Conservation (phyloP, 208 protist genomes). For the Leishmania gerbilli region DNA sequence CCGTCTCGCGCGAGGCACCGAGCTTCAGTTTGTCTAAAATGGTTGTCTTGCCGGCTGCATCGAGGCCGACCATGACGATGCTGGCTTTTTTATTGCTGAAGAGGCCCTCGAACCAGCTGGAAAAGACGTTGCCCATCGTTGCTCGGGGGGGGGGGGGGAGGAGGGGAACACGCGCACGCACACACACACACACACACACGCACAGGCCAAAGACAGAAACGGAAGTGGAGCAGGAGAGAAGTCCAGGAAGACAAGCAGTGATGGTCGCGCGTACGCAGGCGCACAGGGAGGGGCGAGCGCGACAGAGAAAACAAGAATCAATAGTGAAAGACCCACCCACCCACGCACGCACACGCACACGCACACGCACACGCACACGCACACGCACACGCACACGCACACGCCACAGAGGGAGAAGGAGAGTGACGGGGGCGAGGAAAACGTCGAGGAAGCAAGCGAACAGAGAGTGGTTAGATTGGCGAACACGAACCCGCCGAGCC, state of each 20-base stretch:
- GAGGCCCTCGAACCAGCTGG: slow-evolving; percentile 64
- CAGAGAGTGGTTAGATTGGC: neutral
- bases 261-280: neutral
- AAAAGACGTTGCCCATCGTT: slow-evolving; percentile 68
- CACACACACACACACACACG: neutral
- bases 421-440: neutral
- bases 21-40: slow-evolving; percentile 98
- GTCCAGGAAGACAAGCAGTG: neutral
- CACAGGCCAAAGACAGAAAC: slow-evolving; percentile 2
- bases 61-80: slow-evolving; percentile 96
- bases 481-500: no score
- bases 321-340: neutral
- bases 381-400: neutral
- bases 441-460: neutral
- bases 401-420: neutral
- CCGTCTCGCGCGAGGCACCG: slow-evolving; percentile 95
- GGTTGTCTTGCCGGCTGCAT: slow-evolving; percentile 98
- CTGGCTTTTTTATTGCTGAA: slow-evolving; percentile 92
- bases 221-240: neutral
- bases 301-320: neutral
- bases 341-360: neutral
- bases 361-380: neutral
- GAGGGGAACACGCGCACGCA: neutral
- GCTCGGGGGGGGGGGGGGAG: neutral
- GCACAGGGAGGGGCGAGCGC: neutral